Evolutionary conservation across 2,329 filamentous ascomycete genomes (phyloP), one percentile per base, ranked within the genome.

Genomic region (Pezicula neosporulosa): DNA sequence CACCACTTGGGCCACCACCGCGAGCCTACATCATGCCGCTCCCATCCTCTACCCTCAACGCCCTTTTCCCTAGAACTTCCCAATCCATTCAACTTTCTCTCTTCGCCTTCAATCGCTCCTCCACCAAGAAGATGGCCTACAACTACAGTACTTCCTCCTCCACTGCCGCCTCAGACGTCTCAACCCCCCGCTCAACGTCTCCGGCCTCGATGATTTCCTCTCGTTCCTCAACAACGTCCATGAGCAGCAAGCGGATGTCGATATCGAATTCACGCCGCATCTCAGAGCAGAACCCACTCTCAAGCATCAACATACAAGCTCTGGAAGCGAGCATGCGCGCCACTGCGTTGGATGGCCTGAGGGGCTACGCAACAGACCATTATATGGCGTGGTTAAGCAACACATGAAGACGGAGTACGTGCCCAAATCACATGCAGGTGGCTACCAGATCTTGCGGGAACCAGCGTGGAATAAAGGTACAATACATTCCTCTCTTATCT

Each of bases 391-490:
- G 64, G 75, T 85, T 59, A 71, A 77, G 56, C 82, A 86, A 63
- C 65, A 73, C 56, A 67, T 69, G 41, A 62, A 70, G 48, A 83
- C 80, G 43, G 75, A 83, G 56, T 82, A 84, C 64, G 60, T 81
- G 45, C 57, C 73, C 44, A 68, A 80, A 62, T 66, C 70, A 50
- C 68, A 75, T 59, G 82, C 82, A 56, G 70, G 70, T 54, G 82
- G 82, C 58, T 83, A 83, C 66, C 82, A 85, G 68, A 71, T 86
- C 52, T 72, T 86, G 52, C 71, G 75, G 47, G 80, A 86, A 66
- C 81, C 82, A 55, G 72, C 80, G 45, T 85, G 81, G 81, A 86
- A 86, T 65, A 85, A 84, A 74, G 82, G 82, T 84, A 71, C 65
- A 70, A 67, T 52, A 51, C 48, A 47, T 48, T 43, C 43, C 44